A percentile compares a stretch with the other conserved stretches of the same genome.
phyloP scores from a whole-genome alignment of 495 filamentous ascomycete genomes.

The Trichocladium uniseriatum region DNA sequence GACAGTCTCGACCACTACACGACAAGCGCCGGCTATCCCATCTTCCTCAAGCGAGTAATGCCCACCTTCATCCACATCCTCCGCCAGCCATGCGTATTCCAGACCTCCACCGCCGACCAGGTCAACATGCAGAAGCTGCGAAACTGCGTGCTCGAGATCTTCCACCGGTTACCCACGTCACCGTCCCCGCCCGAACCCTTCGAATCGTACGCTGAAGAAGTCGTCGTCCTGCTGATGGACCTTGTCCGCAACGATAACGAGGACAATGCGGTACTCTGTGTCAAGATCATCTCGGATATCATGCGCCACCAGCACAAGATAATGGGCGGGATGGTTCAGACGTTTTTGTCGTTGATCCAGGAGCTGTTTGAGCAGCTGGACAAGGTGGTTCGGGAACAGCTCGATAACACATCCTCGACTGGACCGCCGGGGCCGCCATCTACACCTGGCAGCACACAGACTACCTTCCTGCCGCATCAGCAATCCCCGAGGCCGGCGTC shows the following conservation, averaged over 20 bases:
- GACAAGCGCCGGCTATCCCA: conserved; percentile 50
- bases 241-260: conserved; percentile 90
- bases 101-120: conserved; percentile 78
- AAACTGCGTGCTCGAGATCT: conserved; percentile 84
- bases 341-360: conserved; percentile 83
- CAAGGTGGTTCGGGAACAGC: conserved; percentile 82
- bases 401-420: conserved; percentile 56
- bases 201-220: conserved; percentile 74
- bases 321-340: conserved; percentile 69
- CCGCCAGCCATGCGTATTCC: conserved; percentile 80
- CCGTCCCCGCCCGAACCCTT: conserved; percentile 61
- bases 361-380: conserved; percentile 95
- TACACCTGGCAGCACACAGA: conserved; percentile 65
- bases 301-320: conserved; percentile 84
- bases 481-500: conserved; percentile 86
- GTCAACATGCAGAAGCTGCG: conserved; percentile 66
- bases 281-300: conserved; percentile 96
- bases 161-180: conserved; percentile 76
- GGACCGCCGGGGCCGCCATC: conserved; percentile 58
- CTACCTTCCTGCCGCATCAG: conserved; percentile 45
- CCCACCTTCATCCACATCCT: conserved; percentile 83
- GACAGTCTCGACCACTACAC: conserved; percentile 71
- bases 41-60: conserved; percentile 76
- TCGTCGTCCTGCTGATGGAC: conserved; percentile 81
- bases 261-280: conserved; percentile 93